Evolutionary conservation across 2,329 filamentous ascomycete genomes (phyloP).

Genomic region (Fusarium chuoi): DNA sequence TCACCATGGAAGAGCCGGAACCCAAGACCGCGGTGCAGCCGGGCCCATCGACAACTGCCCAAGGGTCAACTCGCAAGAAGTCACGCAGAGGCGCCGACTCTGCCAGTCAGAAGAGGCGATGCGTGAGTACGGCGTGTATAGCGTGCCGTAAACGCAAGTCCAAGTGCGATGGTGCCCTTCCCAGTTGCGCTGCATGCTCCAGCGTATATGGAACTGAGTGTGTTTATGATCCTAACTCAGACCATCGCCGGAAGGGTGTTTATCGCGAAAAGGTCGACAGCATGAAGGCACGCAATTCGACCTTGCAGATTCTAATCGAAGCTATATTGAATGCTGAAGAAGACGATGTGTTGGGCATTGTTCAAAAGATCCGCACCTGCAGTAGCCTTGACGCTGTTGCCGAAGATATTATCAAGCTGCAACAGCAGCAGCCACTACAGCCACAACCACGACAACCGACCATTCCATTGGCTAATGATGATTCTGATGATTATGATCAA

Average conservation of each 20-base stretch:
- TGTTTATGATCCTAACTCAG: constrained; percentile 94
- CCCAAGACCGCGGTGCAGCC: constrained; percentile 12
- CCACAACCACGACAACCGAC: constrained; percentile 53
- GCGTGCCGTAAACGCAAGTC: constrained; percentile 83
- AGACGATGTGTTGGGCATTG: constrained; percentile 82
- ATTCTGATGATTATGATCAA: constrained; percentile 55
- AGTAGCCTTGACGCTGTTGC: constrained; percentile 72
- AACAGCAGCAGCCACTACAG: constrained; percentile 47
- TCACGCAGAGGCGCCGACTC: constrained; percentile 60
- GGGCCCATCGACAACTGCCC: constrained; percentile 20
- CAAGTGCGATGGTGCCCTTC: constrained; percentile 91
- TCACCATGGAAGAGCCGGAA: constrained; percentile 36
- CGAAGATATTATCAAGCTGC: constrained; percentile 61
- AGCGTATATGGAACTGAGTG: constrained; percentile 93
- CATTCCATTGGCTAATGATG: constrained; percentile 50
- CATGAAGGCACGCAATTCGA: constrained; percentile 86
- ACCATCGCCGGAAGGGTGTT: constrained; percentile 95
- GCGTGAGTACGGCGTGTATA: constrained; percentile 86
- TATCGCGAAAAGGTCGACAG: constrained; percentile 94
- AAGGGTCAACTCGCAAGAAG: constrained; percentile 54
- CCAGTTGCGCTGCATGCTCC: constrained; percentile 93
- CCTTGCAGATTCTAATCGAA: constrained; percentile 90
- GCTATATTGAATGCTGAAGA: constrained; percentile 92
- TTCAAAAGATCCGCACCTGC: constrained; percentile 88
- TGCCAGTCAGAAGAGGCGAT: constrained; percentile 73